A percentile compares a stretch with the other conserved stretches of the same genome.
Conservation (phyloP, 805 yeast species). For the Barnettozyma pratensis region DNA sequence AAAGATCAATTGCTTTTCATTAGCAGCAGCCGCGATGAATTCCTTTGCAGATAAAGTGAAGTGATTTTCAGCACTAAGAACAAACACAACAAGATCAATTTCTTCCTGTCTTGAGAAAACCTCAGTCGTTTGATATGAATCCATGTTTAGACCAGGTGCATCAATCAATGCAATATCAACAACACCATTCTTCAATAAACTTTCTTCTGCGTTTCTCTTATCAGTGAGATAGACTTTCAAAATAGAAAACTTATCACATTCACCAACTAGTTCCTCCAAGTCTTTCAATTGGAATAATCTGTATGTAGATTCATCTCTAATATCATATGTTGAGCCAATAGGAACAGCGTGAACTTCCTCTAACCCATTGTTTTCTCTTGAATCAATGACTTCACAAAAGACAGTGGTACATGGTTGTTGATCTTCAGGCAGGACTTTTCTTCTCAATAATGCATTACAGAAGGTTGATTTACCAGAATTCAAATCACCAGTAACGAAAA, state of each 20-base stretch:
- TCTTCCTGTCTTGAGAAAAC: constrained; percentile 96
- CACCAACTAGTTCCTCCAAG: constrained; percentile 66
- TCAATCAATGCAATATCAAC: constrained; percentile 91
- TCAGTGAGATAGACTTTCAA: constrained; percentile 83
- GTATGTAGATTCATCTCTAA: constrained; percentile 61
- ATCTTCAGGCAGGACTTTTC: constrained; percentile 84
- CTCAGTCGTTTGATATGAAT: constrained; percentile 89
- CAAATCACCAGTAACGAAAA: constrained; percentile 93
- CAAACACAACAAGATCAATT: constrained; percentile 92
- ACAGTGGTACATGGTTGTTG: constrained; percentile 98
- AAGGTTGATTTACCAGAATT: constrained; percentile 96
- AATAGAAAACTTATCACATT: constrained; percentile 64
- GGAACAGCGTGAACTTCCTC: constrained; percentile 95
- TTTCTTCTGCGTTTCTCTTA: constrained; percentile 55
- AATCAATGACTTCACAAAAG: constrained; percentile 90
- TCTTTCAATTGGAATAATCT: constrained; percentile 47
- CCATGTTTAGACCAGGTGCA: constrained; percentile 95
- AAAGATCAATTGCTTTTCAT: constrained; percentile 86
- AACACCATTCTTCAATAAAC: constrained; percentile 81
- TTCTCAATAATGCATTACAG: constrained; percentile 81
- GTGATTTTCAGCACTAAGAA: constrained; percentile 93
- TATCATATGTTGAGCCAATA: constrained; percentile 37
- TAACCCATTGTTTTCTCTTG: constrained; percentile 60
- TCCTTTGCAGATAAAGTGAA: constrained; percentile 92
- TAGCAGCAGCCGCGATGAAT: constrained; percentile 83